These are phyloP conservation scores for Crassisporium funariophilum DNA, from an alignment of 768 basidiomycete species.

Conservation along the genomic window DNA sequence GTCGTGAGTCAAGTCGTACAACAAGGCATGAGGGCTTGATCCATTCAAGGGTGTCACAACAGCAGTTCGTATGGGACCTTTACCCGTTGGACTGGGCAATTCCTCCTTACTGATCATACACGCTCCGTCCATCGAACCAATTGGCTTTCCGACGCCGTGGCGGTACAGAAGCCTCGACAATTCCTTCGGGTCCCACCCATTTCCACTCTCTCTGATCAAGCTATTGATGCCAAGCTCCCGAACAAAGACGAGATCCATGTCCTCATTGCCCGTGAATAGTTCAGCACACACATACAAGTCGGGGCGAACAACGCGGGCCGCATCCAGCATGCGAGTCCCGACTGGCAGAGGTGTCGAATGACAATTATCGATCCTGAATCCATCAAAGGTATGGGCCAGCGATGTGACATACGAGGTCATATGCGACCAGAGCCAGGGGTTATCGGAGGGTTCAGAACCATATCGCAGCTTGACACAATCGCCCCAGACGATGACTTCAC, in stretches of 20 bases:
- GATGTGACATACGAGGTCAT: constrained; percentile 83
- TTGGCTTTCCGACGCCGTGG: constrained; percentile 90
- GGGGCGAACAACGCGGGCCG: constrained; percentile 84
- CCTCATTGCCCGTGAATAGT: constrained; percentile 94
- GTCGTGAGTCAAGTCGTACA: constrained; percentile 97
- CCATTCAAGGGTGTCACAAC: constrained; percentile 81
- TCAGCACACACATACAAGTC: constrained; percentile 97
- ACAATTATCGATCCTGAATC: constrained; percentile 98
- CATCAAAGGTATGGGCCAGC: constrained; percentile 86
- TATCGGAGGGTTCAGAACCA: constrained; percentile 74
- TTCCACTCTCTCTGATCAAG: constrained; percentile 93
- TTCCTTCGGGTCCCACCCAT: constrained; percentile 88
- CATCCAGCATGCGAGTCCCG: constrained; percentile 94
- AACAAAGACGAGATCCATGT: constrained; percentile 91
- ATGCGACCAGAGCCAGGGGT: constrained; percentile 94
- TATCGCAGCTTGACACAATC: constrained; percentile 99
- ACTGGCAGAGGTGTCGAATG: constrained; percentile 97
- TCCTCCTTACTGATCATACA: constrained; percentile 80
- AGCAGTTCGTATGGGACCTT: constrained; percentile 75
- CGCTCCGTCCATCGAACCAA: constrained; percentile 94
- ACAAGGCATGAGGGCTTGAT: constrained; percentile 86
- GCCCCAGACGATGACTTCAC: constrained; percentile 96
- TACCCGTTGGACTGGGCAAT: constrained; percentile 79
- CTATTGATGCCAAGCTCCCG: constrained; percentile 92
- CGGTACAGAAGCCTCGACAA: constrained; percentile 85